Percentiles rank a stretch among this genome's conserved stretches.
These are phyloP conservation scores for Globisporangium iwayamae DNA, from an alignment of 352 stramenopile species.

Conservation along the genomic window DNA sequence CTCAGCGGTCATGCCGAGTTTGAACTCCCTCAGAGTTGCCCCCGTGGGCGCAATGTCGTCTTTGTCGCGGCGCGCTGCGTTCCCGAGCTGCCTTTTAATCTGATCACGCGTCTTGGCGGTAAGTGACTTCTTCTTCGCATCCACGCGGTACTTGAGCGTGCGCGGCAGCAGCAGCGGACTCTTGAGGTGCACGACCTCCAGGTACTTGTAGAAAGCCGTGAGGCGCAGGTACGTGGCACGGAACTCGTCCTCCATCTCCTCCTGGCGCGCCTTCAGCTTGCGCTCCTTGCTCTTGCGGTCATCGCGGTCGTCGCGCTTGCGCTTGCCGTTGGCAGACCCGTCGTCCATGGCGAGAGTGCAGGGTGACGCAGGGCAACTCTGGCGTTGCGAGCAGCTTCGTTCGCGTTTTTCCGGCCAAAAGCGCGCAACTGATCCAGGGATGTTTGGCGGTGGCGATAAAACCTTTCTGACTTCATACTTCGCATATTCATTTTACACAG, in stretches of 20 bases:
- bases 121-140: conserved; percentile 17
- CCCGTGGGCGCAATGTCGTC: conserved; percentile 22
- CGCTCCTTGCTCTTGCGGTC: conserved; percentile 39
- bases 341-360: conserved; percentile 19
- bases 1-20: conserved; percentile 65
- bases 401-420: conserved; percentile 3
- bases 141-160: conserved; percentile 72
- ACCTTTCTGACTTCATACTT: background rate
- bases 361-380: background rate
- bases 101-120: conserved; percentile 1
- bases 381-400: conserved; percentile 1
- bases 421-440: conserved; percentile 2
- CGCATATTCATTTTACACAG: background rate
- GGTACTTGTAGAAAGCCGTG: conserved; percentile 80
- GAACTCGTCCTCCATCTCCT: conserved; percentile 82
- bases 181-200: conserved; percentile 70
- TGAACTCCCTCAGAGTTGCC: conserved; percentile 49
- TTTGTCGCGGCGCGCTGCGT: background rate
- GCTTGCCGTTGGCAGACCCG: conserved; percentile 35
- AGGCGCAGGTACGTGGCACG: conserved; percentile 68
- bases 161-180: conserved; percentile 74
- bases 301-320: conserved; percentile 57
- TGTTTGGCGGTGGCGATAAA: conserved; percentile 1
- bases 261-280: conserved; percentile 49
- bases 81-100: background rate